phyloP scores from a whole-genome alignment of 2,329 filamentous ascomycete species.

The Hirsutella minnesotensis region DNA sequence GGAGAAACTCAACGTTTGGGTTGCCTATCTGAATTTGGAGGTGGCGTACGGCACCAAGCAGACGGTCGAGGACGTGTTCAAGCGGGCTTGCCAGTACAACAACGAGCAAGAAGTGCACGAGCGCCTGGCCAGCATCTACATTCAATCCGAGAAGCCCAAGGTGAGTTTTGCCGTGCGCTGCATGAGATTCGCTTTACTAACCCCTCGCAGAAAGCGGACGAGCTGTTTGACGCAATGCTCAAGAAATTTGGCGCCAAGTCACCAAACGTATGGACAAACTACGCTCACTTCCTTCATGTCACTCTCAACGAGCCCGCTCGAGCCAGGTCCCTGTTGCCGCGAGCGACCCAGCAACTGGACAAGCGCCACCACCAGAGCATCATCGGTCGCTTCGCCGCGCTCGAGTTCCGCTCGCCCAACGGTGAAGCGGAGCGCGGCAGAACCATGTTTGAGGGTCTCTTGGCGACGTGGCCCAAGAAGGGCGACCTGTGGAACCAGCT shows the following conservation, averaged over 20 bases:
- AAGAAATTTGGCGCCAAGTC: slow-evolving; percentile 81
- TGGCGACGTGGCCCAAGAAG: slow-evolving; percentile 77
- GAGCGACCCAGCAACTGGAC: slow-evolving; percentile 75
- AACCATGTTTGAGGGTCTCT: slow-evolving; percentile 83
- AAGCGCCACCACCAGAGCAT: slow-evolving; percentile 51
- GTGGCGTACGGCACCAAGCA: slow-evolving; percentile 80
- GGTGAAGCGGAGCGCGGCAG: slow-evolving; percentile 84
- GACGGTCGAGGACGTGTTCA: slow-evolving; percentile 74
- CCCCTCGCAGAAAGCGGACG: slow-evolving; percentile 65
- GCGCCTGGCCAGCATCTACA: slow-evolving; percentile 85
- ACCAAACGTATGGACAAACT: slow-evolving; percentile 82
- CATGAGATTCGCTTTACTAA: slow-evolving; percentile 12
- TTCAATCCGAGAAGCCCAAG: slow-evolving; percentile 74
- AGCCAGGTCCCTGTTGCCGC: slow-evolving; percentile 65
- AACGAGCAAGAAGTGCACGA: slow-evolving; percentile 84
- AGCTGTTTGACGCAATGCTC: slow-evolving; percentile 71
- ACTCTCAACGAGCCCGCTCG: slow-evolving; percentile 58
- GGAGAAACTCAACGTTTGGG: slow-evolving; percentile 93
- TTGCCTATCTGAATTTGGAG: slow-evolving; percentile 87
- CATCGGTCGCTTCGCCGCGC: slow-evolving; percentile 76
- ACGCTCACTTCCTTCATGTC: slow-evolving; percentile 83
- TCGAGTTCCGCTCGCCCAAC: slow-evolving; percentile 77
- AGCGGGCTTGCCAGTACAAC: slow-evolving; percentile 86
- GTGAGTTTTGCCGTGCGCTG: slow-evolving; percentile 45
- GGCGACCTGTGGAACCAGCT: slow-evolving; percentile 90